Percentiles rank a stretch among this genome's conserved stretches.
Evolutionary conservation across 768 basidiomycete genomes (phyloP).

Genomic region (Omphalotus guepiniiformis): DNA sequence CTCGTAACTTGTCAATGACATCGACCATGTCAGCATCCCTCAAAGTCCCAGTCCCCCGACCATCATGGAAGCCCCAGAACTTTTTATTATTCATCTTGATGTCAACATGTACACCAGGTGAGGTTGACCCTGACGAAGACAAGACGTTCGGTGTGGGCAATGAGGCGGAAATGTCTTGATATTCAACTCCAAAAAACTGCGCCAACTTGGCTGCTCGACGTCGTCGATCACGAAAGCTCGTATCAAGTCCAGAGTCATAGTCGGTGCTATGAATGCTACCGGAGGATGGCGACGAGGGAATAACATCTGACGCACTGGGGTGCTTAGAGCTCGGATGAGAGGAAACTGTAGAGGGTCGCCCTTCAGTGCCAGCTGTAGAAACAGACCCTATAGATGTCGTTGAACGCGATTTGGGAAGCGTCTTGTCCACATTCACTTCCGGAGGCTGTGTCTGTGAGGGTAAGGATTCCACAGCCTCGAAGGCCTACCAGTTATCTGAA

Average conservation of each 20-base stretch:
- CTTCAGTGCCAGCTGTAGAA: no score
- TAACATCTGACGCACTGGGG: no score
- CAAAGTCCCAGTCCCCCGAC: conserved; percentile 23
- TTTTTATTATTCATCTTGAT: conserved; percentile 35
- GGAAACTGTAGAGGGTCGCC: no score
- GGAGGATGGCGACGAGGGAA: not conserved
- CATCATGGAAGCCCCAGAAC: conserved; percentile 40
- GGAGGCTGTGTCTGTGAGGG: no score
- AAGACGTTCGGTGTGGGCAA: conserved; percentile 4
- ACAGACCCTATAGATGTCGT: no score
- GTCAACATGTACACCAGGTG: conserved; percentile 26
- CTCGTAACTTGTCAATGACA: conserved; percentile 40
- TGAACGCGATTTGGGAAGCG: no score
- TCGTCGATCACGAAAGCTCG: conserved; percentile 28
- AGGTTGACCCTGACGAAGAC: not conserved
- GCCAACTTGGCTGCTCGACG: conserved; percentile 50
- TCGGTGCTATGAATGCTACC: not conserved
- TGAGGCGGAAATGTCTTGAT: conserved; percentile 37
- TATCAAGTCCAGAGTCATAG: conserved; percentile 1
- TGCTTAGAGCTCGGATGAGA: no score
- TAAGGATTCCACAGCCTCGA: no score
- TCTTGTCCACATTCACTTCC: no score
- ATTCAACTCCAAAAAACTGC: conserved; percentile 53
- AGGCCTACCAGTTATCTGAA: no score
- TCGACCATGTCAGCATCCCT: conserved; percentile 36